Conservation (phyloP, 805 yeast genomes). For the Ogataea nakhonphanomensis region DNA sequence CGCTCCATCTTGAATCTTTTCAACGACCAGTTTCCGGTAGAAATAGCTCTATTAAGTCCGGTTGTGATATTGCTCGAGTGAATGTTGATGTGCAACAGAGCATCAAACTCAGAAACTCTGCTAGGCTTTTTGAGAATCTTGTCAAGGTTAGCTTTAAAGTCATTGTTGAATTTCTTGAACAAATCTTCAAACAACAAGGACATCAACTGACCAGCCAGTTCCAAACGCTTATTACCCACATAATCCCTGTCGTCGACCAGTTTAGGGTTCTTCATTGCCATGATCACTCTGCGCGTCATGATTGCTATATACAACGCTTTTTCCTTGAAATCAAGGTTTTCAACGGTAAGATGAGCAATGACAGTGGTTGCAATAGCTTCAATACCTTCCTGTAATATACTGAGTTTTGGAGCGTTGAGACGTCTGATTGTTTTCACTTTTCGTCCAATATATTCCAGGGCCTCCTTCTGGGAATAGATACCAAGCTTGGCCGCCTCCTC, state of each 20-base stretch:
- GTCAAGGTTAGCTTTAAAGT: slow-evolving; percentile 91
- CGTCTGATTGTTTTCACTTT: slow-evolving; percentile 92
- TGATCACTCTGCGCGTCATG: slow-evolving; percentile 94
- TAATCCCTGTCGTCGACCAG: slow-evolving; percentile 99
- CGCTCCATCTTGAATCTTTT: slow-evolving; percentile 99
- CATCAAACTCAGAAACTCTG: slow-evolving; percentile 93
- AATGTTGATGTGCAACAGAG: slow-evolving; percentile 80
- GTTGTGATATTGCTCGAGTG: slow-evolving; percentile 91
- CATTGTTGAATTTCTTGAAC: slow-evolving; percentile 92
- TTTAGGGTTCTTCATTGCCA: slow-evolving; percentile 91
- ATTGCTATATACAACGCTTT: slow-evolving; percentile 92
- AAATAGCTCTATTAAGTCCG: slow-evolving; percentile 93
- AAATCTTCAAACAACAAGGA: slow-evolving; percentile 93
- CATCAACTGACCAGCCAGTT: slow-evolving; percentile 96
- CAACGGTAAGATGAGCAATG: slow-evolving; percentile 89
- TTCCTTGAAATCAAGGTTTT: slow-evolving; percentile 81
- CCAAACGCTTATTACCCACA: slow-evolving; percentile 96
- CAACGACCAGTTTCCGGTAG: slow-evolving; percentile 98
- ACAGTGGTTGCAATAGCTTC: slow-evolving; percentile 96
- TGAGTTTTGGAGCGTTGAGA: slow-evolving; percentile 72
- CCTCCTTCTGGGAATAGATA: slow-evolving; percentile 89
- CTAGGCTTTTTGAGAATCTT: slow-evolving; percentile 91
- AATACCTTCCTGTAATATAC: slow-evolving; percentile 87
- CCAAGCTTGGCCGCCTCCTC: slow-evolving; percentile 89
- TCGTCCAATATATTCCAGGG: slow-evolving; percentile 84